Evolutionary conservation across 2,329 filamentous ascomycete genomes (phyloP), one percentile per base, ranked within the genome.

Genomic region (Coleophoma crateriformis): DNA sequence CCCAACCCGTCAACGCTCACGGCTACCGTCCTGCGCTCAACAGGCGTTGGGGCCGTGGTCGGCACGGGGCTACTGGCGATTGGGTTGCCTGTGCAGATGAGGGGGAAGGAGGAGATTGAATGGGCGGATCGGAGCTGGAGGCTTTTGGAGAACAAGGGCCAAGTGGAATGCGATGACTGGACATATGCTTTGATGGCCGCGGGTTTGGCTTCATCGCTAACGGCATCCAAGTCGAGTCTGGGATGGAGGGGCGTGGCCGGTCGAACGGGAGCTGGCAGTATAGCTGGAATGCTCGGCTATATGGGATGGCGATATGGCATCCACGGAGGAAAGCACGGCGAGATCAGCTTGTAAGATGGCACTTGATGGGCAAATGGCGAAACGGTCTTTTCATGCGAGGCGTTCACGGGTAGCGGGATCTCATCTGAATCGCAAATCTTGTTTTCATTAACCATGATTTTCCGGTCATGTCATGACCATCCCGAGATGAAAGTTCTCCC

Each of bases 101-200:
- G 67, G 47, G 79, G 76, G 0, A 69, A 71, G 14, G 73, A 80
- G 55, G 70, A 75, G 38, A 78, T 86, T 33, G 81, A 86, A 64
- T 86, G 82, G 82, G 66, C 76, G 58, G 82, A 86, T 60, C 71
- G 83, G 15, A 74, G 75, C 49, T 86, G 82, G 81, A 68, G 82
- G 32, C 60, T 87, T 45, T 57, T 82, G 40, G 78, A 78, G 65
- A 85, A 78, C 54, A 62, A 66, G 38, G 74, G 77, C 0, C 81
- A 87, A 68, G 59, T 78, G 1, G 71, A 78, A 56, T 73, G 71
- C 45, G 81, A 84, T 60, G 77, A 79, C 58, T 81, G 73, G 71
- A 76, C 72, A 17, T 68, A 74, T 15, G 67, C 62, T 0, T 76
- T 72, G 0, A 72, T 73, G 55, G 66, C 59, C 0, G 59, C 61